Percentiles rank a stretch among this genome's conserved stretches.
These are phyloP conservation scores for Diutina catenulata DNA, from an alignment of 1,139 yeast species.

Conservation along the genomic window DNA sequence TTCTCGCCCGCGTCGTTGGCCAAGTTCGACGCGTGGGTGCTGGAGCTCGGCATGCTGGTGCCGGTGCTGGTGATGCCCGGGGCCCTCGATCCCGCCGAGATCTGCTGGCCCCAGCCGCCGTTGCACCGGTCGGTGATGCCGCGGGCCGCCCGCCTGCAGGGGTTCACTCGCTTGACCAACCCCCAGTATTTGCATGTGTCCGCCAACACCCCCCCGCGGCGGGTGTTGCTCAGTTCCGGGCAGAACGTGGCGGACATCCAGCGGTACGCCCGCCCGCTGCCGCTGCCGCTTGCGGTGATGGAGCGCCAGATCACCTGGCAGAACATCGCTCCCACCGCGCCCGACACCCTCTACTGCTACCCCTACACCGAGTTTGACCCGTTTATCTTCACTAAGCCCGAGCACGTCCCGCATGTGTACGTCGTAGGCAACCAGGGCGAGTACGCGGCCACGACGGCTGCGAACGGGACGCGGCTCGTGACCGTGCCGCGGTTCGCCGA, in stretches of 20 bases:
- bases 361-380: conserved; percentile 81
- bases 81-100: conserved; percentile 67
- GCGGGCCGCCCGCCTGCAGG: neutral
- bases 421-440: conserved; percentile 74
- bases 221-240: conserved; percentile 68
- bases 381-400: conserved; percentile 37
- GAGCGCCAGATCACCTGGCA: conserved; percentile 73
- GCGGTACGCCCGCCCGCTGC: conserved; percentile 36
- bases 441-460: conserved; percentile 33
- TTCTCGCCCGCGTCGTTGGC: conserved; percentile 31
- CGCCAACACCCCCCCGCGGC: too few relatives aligned
- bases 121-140: conserved; percentile 61
- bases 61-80: conserved; percentile 84
- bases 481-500: conserved; percentile 58
- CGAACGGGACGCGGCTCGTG: conserved; percentile 29
- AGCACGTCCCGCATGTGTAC: conserved; percentile 75
- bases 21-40: conserved; percentile 44
- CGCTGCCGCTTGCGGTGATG: conserved; percentile 34
- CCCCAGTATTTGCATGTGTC: conserved; percentile 55
- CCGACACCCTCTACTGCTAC: conserved; percentile 86
- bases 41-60: conserved; percentile 45
- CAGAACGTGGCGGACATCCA: conserved; percentile 72
- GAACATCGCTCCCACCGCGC: conserved; percentile 87
- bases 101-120: conserved; percentile 83
- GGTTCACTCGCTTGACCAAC: conserved; percentile 38